phyloP scores from a whole-genome alignment of 768 basidiomycete species.

The Lepiota brunneoincarnata region DNA sequence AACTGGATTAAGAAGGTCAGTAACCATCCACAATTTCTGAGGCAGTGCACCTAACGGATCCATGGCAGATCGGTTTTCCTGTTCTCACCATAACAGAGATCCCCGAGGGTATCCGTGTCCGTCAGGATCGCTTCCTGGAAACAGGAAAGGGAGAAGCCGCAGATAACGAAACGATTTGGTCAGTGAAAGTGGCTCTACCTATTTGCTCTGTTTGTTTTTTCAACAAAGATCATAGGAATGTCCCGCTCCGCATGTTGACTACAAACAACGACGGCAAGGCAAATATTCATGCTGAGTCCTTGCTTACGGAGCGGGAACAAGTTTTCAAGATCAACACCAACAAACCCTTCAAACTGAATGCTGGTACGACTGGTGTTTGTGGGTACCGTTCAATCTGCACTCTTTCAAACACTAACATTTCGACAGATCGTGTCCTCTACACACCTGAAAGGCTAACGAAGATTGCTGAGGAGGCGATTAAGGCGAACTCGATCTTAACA shows the following conservation, averaged over 20 bases:
- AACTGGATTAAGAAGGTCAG: constrained; percentile 84
- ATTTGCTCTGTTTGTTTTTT: neutral
- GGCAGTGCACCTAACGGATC: neutral
- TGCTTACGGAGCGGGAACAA: constrained; percentile 70
- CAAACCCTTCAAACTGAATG: constrained; percentile 87
- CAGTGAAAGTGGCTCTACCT: constrained; percentile 9
- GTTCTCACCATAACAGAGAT: constrained; percentile 84
- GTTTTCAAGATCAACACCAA: constrained; percentile 69
- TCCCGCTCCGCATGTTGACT: constrained; percentile 76
- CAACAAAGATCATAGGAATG: constrained; percentile 47
- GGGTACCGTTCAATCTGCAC: constrained; percentile 27
- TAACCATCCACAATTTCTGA: neutral
- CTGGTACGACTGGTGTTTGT: constrained; percentile 88
- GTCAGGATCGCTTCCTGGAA: constrained; percentile 91
- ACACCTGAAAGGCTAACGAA: constrained; percentile 71
- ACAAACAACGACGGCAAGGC: constrained; percentile 56
- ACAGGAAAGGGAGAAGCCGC: constrained; percentile 74
- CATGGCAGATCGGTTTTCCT: constrained; percentile 69
- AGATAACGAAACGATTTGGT: constrained; percentile 91
- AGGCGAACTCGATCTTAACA: constrained; percentile 60
- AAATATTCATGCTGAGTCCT: constrained; percentile 52
- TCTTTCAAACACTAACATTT: constrained; percentile 1
- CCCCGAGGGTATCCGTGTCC: constrained; percentile 66
- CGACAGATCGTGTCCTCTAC: constrained; percentile 81
- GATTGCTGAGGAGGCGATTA: constrained; percentile 81